Evolutionary conservation across 2,329 filamentous ascomycete genomes (phyloP).

Genomic region (Epichloe coenophiala): DNA sequence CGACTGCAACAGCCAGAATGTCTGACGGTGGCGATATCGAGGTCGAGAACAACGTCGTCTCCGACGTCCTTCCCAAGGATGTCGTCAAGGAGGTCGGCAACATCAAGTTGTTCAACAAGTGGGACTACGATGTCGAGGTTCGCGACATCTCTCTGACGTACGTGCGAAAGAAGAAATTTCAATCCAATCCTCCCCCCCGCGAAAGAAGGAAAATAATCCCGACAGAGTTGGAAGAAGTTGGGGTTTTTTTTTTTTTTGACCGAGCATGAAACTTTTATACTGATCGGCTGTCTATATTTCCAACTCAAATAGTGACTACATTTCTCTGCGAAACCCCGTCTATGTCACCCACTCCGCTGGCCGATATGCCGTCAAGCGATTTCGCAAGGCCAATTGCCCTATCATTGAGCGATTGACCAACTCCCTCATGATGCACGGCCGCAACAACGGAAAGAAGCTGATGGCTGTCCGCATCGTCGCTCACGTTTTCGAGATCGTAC

Average conservation of each 20-base stretch:
- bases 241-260: no score
- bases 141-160: constrained; percentile 99
- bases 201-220: background rate
- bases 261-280: constrained; percentile 10
- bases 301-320: constrained; percentile 68
- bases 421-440: constrained; percentile 99
- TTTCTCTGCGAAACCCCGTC: constrained; percentile 97
- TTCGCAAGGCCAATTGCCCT: constrained; percentile 99
- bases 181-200: background rate
- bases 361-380: constrained; percentile 97
- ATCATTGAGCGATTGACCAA: constrained; percentile 99
- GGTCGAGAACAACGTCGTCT: constrained; percentile 65
- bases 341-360: constrained; percentile 98
- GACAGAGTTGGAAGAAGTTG: background rate
- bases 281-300: constrained; percentile 17
- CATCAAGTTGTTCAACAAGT: constrained; percentile 97
- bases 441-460: constrained; percentile 99
- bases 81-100: constrained; percentile 77
- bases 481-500: constrained; percentile 98
- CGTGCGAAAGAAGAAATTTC: constrained; percentile 12
- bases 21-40: constrained; percentile 93
- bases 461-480: constrained; percentile 99
- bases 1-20: constrained; percentile 49
- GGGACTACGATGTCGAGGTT: constrained; percentile 98
- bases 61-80: constrained; percentile 83